Percentiles rank a stretch among this genome's conserved stretches.
phyloP scores from a whole-genome alignment of 78 protist species.

The Dictyostelium firmibasis region DNA sequence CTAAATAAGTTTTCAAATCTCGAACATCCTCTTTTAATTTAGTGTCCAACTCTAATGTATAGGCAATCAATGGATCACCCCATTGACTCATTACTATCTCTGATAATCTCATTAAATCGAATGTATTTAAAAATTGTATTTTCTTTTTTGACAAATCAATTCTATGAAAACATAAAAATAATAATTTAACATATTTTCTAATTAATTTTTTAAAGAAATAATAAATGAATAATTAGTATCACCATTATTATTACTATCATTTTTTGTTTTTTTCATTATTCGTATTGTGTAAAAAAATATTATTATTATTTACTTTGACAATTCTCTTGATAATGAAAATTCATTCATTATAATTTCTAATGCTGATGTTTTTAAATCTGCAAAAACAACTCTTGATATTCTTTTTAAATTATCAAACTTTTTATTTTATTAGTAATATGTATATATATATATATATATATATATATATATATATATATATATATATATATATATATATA shows the following conservation, averaged over 20 bases:
- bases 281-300: no score
- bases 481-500: no score
- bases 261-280: background rate
- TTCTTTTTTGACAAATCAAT: constrained; percentile 54
- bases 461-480: no score
- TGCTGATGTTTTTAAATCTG: constrained; percentile 33
- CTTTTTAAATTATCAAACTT: constrained; percentile 73
- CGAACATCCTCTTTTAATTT: constrained; percentile 71
- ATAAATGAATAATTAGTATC: background rate
- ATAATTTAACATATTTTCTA: constrained; percentile 45
- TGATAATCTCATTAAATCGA: constrained; percentile 30
- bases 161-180: constrained; percentile 74
- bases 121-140: constrained; percentile 13
- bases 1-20: constrained; percentile 47
- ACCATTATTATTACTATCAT: background rate
- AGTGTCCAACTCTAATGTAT: constrained; percentile 40
- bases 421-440: no score
- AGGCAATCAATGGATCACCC: constrained; percentile 50
- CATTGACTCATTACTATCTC: constrained; percentile 61
- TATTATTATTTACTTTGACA: constrained; percentile 26
- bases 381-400: constrained; percentile 53
- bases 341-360: constrained; percentile 68
- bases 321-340: constrained; percentile 42
- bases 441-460: no score
- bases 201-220: background rate